A percentile compares a stretch with the other conserved stretches of the same genome.
Conservation (phyloP, 805 yeast genomes). For the Candida berthetii region DNA sequence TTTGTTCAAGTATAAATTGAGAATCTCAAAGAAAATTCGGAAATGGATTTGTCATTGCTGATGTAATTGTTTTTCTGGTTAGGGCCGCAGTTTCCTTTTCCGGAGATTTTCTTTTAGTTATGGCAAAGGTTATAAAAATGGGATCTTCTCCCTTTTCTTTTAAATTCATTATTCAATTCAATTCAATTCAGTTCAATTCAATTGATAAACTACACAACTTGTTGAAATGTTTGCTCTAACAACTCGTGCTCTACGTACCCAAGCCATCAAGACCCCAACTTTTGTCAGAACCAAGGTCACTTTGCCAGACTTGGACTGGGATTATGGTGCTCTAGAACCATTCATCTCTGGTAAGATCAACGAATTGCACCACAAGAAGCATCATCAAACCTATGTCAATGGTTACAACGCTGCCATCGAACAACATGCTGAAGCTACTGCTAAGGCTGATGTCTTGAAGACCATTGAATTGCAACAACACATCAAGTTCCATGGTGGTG, state of each 20-base stretch:
- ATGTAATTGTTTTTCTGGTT: background rate
- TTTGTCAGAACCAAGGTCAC: constrained; percentile 55
- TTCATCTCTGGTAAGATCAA: constrained; percentile 81
- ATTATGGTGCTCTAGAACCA: constrained; percentile 83
- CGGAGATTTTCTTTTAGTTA: background rate
- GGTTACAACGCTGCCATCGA: constrained; percentile 78
- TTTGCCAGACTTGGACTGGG: constrained; percentile 79
- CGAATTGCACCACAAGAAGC: constrained; percentile 83
- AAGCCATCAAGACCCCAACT: constrained; percentile 11
- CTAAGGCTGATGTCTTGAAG: constrained; percentile 50
- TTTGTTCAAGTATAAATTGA: no score
- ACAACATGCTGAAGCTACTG: constrained; percentile 61
- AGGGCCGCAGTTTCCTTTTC: background rate
- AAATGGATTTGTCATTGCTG: background rate
- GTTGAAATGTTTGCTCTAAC: constrained; percentile 17
- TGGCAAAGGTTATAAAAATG: background rate
- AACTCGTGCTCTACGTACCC: constrained; percentile 14
- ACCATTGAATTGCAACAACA: constrained; percentile 61
- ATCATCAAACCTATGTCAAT: constrained; percentile 87
- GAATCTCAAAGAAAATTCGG: no score
- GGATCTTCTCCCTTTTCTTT: background rate
- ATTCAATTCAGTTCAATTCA: background rate
- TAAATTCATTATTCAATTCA: background rate
- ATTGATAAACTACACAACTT: constrained; percentile 9
- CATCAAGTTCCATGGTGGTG: constrained; percentile 92